phyloP scores from a whole-genome alignment of 1,284 basidiomycete genomes.

The Rhodofomes roseus region DNA sequence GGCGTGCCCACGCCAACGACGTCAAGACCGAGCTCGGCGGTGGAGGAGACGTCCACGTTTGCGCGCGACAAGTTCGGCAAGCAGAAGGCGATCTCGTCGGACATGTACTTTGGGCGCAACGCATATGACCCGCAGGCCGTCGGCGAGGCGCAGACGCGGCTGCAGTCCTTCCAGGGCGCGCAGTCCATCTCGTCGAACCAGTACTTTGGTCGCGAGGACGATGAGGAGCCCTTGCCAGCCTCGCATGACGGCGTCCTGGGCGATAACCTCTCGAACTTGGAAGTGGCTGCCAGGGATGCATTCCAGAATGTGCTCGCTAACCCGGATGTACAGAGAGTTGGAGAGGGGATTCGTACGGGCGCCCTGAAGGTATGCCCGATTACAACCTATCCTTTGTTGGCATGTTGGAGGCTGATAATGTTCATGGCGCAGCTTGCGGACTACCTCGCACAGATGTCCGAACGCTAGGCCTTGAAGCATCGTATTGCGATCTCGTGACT shows the following conservation, averaged over 20 bases:
- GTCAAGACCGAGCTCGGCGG: slow-evolving; percentile 27
- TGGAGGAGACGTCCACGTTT: slow-evolving; percentile 63
- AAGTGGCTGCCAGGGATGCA: slow-evolving; percentile 79
- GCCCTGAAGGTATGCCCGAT: slow-evolving; percentile 74
- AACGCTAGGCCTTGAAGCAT: slow-evolving; percentile 32
- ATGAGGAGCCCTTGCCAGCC: slow-evolving; percentile 49
- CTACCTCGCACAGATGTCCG: slow-evolving; percentile 74
- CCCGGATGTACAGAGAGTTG: slow-evolving; percentile 87
- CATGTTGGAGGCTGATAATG: slow-evolving; percentile 8
- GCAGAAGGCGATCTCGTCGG: slow-evolving; percentile 95
- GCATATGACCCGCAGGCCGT: slow-evolving; percentile 77
- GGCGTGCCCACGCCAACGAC: slow-evolving; percentile 61
- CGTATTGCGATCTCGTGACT: neutral
- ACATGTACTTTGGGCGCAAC: slow-evolving; percentile 95
- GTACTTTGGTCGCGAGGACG: slow-evolving; percentile 93
- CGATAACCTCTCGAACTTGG: slow-evolving; percentile 71
- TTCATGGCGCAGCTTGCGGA: slow-evolving; percentile 57
- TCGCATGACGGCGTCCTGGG: slow-evolving; percentile 50
- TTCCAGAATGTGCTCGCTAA: slow-evolving; percentile 79
- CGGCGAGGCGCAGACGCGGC: slow-evolving; percentile 77
- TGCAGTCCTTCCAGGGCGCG: slow-evolving; percentile 88
- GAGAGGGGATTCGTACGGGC: slow-evolving; percentile 78
- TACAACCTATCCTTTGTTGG: neutral
- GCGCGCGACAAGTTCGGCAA: slow-evolving; percentile 89
- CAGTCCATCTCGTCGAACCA: slow-evolving; percentile 93